Base-by-base conservation (phyloP, 2,329 filamentous ascomycete species). In the Apiospora arundinis region DNA sequence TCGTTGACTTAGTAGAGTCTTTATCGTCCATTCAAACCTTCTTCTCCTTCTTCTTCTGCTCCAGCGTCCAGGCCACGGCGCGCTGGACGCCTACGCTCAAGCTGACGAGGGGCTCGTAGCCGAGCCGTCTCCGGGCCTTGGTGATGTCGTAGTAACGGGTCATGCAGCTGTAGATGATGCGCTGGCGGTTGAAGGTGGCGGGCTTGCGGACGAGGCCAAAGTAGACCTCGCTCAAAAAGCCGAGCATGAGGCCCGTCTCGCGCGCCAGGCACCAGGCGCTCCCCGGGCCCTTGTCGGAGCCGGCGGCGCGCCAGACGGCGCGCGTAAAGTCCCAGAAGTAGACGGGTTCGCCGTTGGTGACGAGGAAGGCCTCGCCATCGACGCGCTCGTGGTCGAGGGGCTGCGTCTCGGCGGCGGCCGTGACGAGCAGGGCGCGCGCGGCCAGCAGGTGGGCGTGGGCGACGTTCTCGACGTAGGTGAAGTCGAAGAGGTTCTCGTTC, bases 291-390 rank as follows among this genome's bases (percentile, higher is more conserved):
- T 82, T 82, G 9, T 83, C 79, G 71, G 81, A 85, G 46, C 90
- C 90, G 14, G 88, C 88, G 56, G 86, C 87, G 74, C 83, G 84
- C 94, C 94, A 98, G 66, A 97, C 87, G 49, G 91, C 90, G 52
- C 93, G 88, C 72, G 93, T 90, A 79, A 97, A 93, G 82, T 97
- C 94, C 91, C 96, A 97, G 82, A 97, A 97, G 81, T 95, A 95
- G 25, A 97, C 87, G 6, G 95, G 95, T 76, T 90, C 86, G 82
- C 95, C 93, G 81, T 98, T 98, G 71, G 94, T 96, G 78, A 98
- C 90, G 83, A 97, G 91, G 85, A 98, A 95, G 68, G 91, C 91
- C 81, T 98, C 92, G 72, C 95, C 96, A 80, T 95, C 93, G 68
- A 95, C 90, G 72, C 87, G 88, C 83, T 94, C 92, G 82, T 90